These are phyloP conservation scores for Suillus weaverae DNA, from an alignment of 768 basidiomycete species.

Conservation along the genomic window DNA sequence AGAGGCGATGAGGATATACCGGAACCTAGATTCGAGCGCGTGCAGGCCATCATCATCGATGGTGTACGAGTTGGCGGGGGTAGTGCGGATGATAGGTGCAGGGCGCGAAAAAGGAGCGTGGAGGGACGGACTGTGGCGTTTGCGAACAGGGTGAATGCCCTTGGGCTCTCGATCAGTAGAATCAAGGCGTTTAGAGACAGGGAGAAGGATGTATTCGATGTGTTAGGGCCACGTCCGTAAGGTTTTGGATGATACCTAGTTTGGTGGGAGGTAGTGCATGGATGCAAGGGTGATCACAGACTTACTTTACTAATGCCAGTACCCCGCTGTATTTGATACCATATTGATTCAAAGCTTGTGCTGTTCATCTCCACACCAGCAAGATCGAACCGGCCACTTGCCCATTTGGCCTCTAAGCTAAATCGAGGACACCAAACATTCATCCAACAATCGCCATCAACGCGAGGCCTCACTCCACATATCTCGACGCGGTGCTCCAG, in stretches of 20 bases:
- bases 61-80: constrained; percentile 39
- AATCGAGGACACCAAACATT: background rate
- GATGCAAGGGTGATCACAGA: background rate
- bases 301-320: constrained; percentile 5
- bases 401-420: background rate
- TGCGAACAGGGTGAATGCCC: constrained; percentile 73
- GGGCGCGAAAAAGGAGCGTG: constrained; percentile 46
- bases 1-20: constrained; percentile 36
- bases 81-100: constrained; percentile 26
- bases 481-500: background rate
- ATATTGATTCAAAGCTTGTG: background rate
- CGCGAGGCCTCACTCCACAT: background rate
- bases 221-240: constrained; percentile 49
- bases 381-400: background rate
- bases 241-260: background rate
- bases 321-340: constrained; percentile 1
- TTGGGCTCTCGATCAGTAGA: constrained; percentile 70
- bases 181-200: constrained; percentile 72
- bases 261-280: background rate
- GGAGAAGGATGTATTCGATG: constrained; percentile 69
- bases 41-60: constrained; percentile 54
- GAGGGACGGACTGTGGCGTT: constrained; percentile 70
- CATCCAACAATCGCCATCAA: background rate
- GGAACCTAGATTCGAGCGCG: constrained; percentile 55
- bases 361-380: background rate